A percentile compares a stretch with the other conserved stretches of the same genome.
phyloP scores from a whole-genome alignment of 495 filamentous ascomycete genomes.

The Penicillium goetzii region DNA sequence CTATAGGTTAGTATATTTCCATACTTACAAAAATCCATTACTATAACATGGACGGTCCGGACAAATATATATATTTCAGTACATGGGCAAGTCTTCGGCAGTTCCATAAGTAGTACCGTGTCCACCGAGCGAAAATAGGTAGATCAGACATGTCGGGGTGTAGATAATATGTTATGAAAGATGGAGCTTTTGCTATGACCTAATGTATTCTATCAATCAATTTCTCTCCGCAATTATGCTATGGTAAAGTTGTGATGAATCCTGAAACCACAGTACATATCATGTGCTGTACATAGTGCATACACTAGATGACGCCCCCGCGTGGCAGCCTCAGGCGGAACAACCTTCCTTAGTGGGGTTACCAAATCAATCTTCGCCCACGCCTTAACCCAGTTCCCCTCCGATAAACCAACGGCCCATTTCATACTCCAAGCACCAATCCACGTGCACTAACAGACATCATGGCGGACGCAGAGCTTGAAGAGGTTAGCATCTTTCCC shows the following conservation, averaged over 20 bases:
- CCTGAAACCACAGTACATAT: not conserved
- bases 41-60: too few relatives aligned
- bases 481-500: slow-evolving; percentile 58
- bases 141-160: too few relatives aligned
- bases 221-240: not conserved
- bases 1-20: too few relatives aligned
- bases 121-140: too few relatives aligned
- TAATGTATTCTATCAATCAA: not conserved
- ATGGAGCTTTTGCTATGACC: too few relatives aligned
- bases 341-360: slow-evolving; percentile 37
- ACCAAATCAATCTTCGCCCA: slow-evolving; percentile 15
- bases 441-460: slow-evolving; percentile 21
- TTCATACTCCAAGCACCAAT: slow-evolving; percentile 1
- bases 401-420: not conserved
- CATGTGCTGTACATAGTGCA: not conserved
- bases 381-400: not conserved
- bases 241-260: not conserved
- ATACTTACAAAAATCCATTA: too few relatives aligned
- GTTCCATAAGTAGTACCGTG: too few relatives aligned
- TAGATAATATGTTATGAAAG: too few relatives aligned
- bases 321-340: slow-evolving; percentile 30
- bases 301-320: slow-evolving; percentile 21
- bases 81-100: too few relatives aligned
- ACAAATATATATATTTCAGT: too few relatives aligned
- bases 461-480: slow-evolving; percentile 88